A percentile compares a stretch with the other conserved stretches of the same genome.
phyloP scores from a whole-genome alignment of 345 rosid genomes.

The Ceriops zippeliana region DNA sequence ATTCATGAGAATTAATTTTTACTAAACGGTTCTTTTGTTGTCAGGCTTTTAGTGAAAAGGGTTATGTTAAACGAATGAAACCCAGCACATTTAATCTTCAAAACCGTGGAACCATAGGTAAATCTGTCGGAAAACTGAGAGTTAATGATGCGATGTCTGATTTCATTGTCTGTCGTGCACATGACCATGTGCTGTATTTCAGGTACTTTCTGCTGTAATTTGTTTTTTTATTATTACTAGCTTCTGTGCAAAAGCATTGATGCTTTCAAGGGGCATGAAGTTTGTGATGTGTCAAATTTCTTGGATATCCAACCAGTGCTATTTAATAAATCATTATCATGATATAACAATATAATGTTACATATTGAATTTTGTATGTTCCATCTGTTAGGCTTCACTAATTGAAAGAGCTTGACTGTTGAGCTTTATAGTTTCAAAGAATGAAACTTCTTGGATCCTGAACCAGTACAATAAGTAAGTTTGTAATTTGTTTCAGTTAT shows the following conservation, averaged over 20 bases:
- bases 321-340: too few species aligned
- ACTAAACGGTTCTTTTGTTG: slow-evolving; percentile 20
- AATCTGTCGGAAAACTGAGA: slow-evolving; percentile 92
- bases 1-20: slow-evolving; percentile 1
- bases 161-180: slow-evolving; percentile 85
- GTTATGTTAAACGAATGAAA: slow-evolving; percentile 92
- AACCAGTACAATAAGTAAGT: too few species aligned
- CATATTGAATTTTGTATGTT: too few species aligned
- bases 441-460: too few species aligned
- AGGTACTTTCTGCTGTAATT: slow-evolving; percentile 42
- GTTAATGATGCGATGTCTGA: slow-evolving; percentile 92
- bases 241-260: neutral
- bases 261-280: neutral
- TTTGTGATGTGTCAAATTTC: neutral
- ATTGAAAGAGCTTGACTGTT: too few species aligned
- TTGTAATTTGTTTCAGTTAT: too few species aligned
- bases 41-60: slow-evolving; percentile 94
- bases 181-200: slow-evolving; percentile 88
- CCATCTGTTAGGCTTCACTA: too few species aligned
- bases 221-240: neutral
- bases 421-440: too few species aligned
- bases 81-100: slow-evolving; percentile 88
- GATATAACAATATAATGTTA: too few species aligned
- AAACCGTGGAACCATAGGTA: slow-evolving; percentile 89
- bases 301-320: too few species aligned